Evolutionary conservation across 2,329 filamentous ascomycete species (phyloP), one percentile per base, ranked within the genome.

Genomic region (Aspergillus japonicus): DNA sequence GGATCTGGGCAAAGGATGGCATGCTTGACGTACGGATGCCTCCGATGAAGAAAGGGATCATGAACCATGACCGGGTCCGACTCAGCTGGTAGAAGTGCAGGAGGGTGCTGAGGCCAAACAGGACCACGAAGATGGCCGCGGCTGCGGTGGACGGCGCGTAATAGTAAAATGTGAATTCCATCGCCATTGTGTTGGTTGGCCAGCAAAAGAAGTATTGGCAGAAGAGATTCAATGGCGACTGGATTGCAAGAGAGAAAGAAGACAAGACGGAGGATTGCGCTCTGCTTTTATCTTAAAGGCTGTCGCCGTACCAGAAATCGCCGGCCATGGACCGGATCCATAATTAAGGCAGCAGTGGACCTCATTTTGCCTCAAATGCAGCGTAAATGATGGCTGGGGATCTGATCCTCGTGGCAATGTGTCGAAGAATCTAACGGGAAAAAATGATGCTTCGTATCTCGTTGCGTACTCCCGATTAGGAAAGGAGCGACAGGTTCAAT

Each of bases 21-120:
- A 11, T 26, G 5, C 5, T 48, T 21, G 29, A 63, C 75, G 54
- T 68, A 78, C 76, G 68, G n/a, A 73, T 52, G 33, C 71, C 70
- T 11, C 77, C 77, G 19, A 78, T 65, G 3, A 67, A 54, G 47
- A 72, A 69, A 4, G 70, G 67, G 11, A 70, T 66, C 64, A 72
- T 67, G 50, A 69, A 70, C 70, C 69, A 71, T 50, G 68, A 67
- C 42, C 67, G 50, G 16, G 69, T 70, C 10, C 64, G 62, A 0
- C 68, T 8, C 5, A 69, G 59, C 56, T 71, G 69, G 5, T 68
- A 69, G 33, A 67, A 50, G 23, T 71, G 69, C 4, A 71, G 50
- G 3, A 69, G 5, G 6, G 66, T 67, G 39, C 59, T 62, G 35
- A 70, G 33, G 39, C 64, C 69, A 33, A 71, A 69, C 0, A 71